Evolutionary conservation across 2,329 filamentous ascomycete genomes (phyloP), one percentile per base, ranked within the genome.

Genomic region (Gnomoniopsis sp.): DNA sequence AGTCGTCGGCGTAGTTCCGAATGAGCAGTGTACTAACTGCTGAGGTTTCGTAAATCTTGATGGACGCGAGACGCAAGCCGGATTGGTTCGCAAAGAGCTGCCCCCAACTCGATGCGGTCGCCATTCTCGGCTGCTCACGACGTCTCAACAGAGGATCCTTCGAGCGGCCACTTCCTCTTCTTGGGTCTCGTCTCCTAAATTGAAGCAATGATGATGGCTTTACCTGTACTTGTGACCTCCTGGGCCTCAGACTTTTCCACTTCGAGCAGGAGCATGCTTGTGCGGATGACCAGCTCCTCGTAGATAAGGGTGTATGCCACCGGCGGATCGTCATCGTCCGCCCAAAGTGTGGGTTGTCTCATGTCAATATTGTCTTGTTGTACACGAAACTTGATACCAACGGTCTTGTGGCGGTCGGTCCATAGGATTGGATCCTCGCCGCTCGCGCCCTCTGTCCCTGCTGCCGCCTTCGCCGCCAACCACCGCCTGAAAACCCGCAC

Each of bases 401-500:
- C 84, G 58, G 84, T 81, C 65, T 82, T 82, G 1, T 75, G 71
- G 3, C 77, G 72, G 65, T 87, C 88, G 3, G 88, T 80, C 91
- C 91, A 95, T 0, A 93, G 71, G 34, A 92, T 80, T 58, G 68
- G 63, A 49, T 66, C 63, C 23, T 67, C 60, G 38, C 66, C 62
- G 57, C 65, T 30, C 48, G 61, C 53, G 51, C 58, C 49, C 34
- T 56, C n/a, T 48, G 30, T 17, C 38, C 36, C 44, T 23, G 55
- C 50, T 88, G 72, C 85, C 83, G 75, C 71, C 65, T 71, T 68
- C 26, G 78, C 72, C 6, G 78, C 77, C 38, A 95, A 75, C 90
- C 90, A 95, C 17, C 87, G 76, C 54, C 89, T 81, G 80, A 86
- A 93, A 0, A 95, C 78, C 30, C 90, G 80, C 43, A 91, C 75